A percentile compares a stretch with the other conserved stretches of the same genome.
phyloP scores from a whole-genome alignment of 768 basidiomycete genomes.

The Boletus insuetus region DNA sequence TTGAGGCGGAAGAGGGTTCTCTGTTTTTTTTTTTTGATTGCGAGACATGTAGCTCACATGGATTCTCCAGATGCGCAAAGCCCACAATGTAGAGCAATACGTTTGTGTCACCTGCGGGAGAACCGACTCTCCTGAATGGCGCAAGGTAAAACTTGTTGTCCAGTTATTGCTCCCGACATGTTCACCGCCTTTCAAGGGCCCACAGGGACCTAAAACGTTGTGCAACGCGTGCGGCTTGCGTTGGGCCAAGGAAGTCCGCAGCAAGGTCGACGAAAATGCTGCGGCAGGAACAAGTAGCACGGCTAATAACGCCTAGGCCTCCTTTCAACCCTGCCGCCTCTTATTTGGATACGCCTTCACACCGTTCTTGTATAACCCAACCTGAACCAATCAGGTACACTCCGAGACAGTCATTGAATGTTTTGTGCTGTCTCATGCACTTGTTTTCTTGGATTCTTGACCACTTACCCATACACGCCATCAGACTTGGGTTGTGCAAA shows the following conservation, averaged over 20 bases:
- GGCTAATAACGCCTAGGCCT: constrained; percentile 16
- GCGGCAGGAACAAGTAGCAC: constrained; percentile 23
- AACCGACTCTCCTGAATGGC: constrained; percentile 97
- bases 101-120: constrained; percentile 92
- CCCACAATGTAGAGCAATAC: constrained; percentile 58
- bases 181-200: constrained; percentile 55
- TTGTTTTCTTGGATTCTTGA: constrained; percentile 18
- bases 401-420: constrained; percentile 1
- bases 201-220: constrained; percentile 92
- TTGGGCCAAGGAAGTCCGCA: constrained; percentile 79
- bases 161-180: constrained; percentile 7
- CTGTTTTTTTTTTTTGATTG: not conserved
- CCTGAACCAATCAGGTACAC: constrained; percentile 2
- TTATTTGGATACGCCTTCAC: not conserved
- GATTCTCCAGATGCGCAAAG: constrained; percentile 34
- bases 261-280: constrained; percentile 35
- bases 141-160: constrained; percentile 55
- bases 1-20: constrained; percentile 63
- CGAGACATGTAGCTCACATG: constrained; percentile 1
- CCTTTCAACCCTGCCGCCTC: not conserved
- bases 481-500: constrained; percentile 3
- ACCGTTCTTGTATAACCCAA: constrained; percentile 2
- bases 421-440: constrained; percentile 5
- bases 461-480: constrained; percentile 3
- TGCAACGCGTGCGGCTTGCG: constrained; percentile 96